Conservation (phyloP, 805 yeast genomes). For the Suhomyces faveliae region DNA sequence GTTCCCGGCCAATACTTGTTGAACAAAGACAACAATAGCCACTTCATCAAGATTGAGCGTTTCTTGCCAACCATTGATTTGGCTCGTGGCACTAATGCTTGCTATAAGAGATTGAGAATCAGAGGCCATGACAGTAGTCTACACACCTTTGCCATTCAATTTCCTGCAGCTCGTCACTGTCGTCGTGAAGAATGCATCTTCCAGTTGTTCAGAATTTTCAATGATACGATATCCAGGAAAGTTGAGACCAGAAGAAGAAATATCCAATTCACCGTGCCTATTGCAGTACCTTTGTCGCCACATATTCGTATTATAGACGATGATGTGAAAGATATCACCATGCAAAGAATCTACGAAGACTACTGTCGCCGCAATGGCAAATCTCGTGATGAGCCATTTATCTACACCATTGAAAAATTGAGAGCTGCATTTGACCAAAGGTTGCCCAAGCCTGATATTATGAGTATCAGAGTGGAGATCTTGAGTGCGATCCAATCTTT, state of each 20-base stretch:
- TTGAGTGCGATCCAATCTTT: constrained; percentile 84
- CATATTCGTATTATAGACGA: constrained; percentile 88
- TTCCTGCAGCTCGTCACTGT: constrained; percentile 96
- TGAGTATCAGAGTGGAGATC: constrained; percentile 87
- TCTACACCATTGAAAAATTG: constrained; percentile 78
- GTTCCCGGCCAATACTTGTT: constrained; percentile 94
- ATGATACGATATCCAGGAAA: constrained; percentile 72
- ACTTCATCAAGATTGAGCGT: constrained; percentile 89
- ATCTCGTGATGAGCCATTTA: constrained; percentile 85
- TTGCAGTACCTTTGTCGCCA: constrained; percentile 91
- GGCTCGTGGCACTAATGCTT: constrained; percentile 85
- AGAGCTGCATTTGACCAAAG: constrained; percentile 93
- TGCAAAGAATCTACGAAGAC: constrained; percentile 85
- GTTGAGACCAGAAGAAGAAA: constrained; percentile 87
- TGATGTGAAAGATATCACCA: constrained; percentile 69
- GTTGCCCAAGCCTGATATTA: constrained; percentile 87
- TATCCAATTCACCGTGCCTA: constrained; percentile 81
- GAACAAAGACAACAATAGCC: constrained; percentile 84
- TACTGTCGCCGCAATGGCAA: constrained; percentile 71
- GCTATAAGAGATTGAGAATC: constrained; percentile 83
- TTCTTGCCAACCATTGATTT: constrained; percentile 86
- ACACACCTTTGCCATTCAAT: constrained; percentile 93
- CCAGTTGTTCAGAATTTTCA: constrained; percentile 87
- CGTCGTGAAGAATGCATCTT: constrained; percentile 93
- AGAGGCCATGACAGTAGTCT: constrained; percentile 92